Conservation (phyloP, 768 basidiomycete species). For the Psilocybe cubensis region DNA sequence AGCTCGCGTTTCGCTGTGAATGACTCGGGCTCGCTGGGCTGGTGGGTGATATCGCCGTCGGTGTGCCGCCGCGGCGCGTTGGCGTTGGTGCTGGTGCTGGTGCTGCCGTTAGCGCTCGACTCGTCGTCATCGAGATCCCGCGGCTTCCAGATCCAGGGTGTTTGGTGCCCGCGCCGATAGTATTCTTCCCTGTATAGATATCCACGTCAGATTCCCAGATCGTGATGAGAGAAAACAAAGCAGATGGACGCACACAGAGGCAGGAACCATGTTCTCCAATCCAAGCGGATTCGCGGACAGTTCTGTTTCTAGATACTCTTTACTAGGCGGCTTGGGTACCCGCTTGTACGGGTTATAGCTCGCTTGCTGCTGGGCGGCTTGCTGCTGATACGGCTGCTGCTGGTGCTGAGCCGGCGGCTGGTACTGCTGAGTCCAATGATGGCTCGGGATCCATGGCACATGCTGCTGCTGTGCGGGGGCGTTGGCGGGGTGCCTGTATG, state of each 20-base stretch:
- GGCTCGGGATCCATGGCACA: conserved; percentile 31
- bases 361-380: conserved; percentile 23
- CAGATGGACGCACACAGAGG: conserved; percentile 53
- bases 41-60: conserved; percentile 9
- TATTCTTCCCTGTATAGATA: conserved; percentile 33
- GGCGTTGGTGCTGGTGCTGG: conserved; percentile 1
- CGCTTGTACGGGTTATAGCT: conserved; percentile 68
- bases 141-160: conserved; percentile 81
- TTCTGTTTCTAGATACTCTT: conserved; percentile 64
- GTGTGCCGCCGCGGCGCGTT: conserved; percentile 6
- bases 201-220: conserved; percentile 3
- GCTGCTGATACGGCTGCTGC: conserved; percentile 26
- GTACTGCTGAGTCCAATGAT: conserved; percentile 30
- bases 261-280: conserved; percentile 56
- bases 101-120: conserved; percentile 2
- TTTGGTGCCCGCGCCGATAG: conserved; percentile 39
- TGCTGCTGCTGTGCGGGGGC: conserved; percentile 29
- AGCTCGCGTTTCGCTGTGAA: conserved; percentile 58
- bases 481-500: conserved; percentile 15
- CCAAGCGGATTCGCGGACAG: conserved; percentile 68
- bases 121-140: conserved; percentile 40
- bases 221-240: background rate
- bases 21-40: conserved; percentile 39
- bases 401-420: conserved; percentile 26
- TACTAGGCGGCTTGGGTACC: conserved; percentile 59